Conservation (phyloP, 2,329 filamentous ascomycete genomes). For the Penicillium verrucosum region DNA sequence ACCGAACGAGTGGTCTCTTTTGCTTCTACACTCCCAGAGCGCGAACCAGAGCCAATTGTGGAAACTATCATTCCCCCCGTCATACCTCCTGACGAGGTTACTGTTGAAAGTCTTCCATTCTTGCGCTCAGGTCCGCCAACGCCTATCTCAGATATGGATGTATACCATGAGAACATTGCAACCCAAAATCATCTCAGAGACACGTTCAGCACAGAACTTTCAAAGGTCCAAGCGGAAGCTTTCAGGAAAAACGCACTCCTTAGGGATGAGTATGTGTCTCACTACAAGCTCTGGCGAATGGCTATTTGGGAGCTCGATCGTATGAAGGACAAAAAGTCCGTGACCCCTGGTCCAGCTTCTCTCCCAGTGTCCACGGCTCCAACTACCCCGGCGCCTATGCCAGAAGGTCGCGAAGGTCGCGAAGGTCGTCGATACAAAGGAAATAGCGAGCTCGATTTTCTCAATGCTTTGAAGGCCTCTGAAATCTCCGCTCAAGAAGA, state of each 20-base stretch:
- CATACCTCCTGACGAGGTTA: slow-evolving; percentile 26
- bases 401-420: slow-evolving; percentile 36
- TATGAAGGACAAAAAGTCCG: slow-evolving; percentile 36
- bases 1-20: slow-evolving; percentile 14
- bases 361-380: slow-evolving; percentile 34
- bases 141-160: slow-evolving; percentile 45
- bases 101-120: slow-evolving; percentile 47
- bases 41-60: slow-evolving; percentile 3
- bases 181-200: slow-evolving; percentile 41
- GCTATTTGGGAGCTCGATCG: slow-evolving; percentile 44
- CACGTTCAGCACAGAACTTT: slow-evolving; percentile 37
- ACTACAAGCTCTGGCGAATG: slow-evolving; percentile 47
- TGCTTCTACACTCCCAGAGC: slow-evolving; percentile 4
- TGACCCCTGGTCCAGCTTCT: slow-evolving; percentile 37
- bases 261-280: slow-evolving; percentile 39
- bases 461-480: slow-evolving; percentile 48
- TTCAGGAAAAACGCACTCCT: slow-evolving; percentile 41
- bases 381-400: slow-evolving; percentile 31
- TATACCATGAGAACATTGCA: slow-evolving; percentile 42
- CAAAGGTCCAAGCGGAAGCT: slow-evolving; percentile 38
- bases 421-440: slow-evolving; percentile 46
- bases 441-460: slow-evolving; percentile 50
- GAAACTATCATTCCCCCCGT: slow-evolving; percentile 9
- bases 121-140: slow-evolving; percentile 42
- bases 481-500: slow-evolving; percentile 49